These are phyloP conservation scores for Ascocoryne sarcoides DNA, from an alignment of 2,329 filamentous ascomycete genomes.

Conservation along the genomic window DNA sequence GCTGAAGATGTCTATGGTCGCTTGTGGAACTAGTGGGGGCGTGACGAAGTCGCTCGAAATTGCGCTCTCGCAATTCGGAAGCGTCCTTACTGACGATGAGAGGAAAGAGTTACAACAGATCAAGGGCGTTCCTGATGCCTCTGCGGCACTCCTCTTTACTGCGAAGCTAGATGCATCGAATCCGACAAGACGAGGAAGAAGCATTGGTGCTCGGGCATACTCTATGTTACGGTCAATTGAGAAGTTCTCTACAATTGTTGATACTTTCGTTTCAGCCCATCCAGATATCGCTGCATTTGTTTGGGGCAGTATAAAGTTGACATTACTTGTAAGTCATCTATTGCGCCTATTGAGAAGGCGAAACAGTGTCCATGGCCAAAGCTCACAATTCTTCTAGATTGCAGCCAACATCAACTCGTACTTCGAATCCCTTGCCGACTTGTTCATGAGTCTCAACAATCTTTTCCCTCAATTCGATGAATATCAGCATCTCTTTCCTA, in stretches of 20 bases:
- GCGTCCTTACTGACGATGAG: slow-evolving; percentile 10
- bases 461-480: slow-evolving; percentile 31
- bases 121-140: slow-evolving; percentile 9
- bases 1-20: slow-evolving; percentile 7
- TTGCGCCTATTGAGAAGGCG: no score
- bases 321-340: slow-evolving; percentile 26
- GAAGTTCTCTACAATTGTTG: slow-evolving; percentile 30
- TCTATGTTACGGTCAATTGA: slow-evolving; percentile 31
- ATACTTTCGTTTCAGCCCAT: slow-evolving; percentile 32
- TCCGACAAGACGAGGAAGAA: slow-evolving; percentile 7
- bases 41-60: slow-evolving; percentile 9
- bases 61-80: slow-evolving; percentile 10
- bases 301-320: slow-evolving; percentile 37
- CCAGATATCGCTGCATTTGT: slow-evolving; percentile 33
- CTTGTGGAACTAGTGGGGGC: slow-evolving; percentile 5
- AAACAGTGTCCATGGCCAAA: no score
- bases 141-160: slow-evolving; percentile 8
- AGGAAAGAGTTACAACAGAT: slow-evolving; percentile 10
- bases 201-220: slow-evolving; percentile 8
- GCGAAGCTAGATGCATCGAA: slow-evolving; percentile 9
- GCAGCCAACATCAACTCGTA: slow-evolving; percentile 31
- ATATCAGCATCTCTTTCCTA: slow-evolving; percentile 31
- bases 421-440: slow-evolving; percentile 32
- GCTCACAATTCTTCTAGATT: slow-evolving; percentile 6
- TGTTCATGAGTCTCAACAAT: slow-evolving; percentile 30